These are phyloP conservation scores for Aspergillus nomiae DNA, from an alignment of 2,329 filamentous ascomycete genomes.

Conservation along the genomic window DNA sequence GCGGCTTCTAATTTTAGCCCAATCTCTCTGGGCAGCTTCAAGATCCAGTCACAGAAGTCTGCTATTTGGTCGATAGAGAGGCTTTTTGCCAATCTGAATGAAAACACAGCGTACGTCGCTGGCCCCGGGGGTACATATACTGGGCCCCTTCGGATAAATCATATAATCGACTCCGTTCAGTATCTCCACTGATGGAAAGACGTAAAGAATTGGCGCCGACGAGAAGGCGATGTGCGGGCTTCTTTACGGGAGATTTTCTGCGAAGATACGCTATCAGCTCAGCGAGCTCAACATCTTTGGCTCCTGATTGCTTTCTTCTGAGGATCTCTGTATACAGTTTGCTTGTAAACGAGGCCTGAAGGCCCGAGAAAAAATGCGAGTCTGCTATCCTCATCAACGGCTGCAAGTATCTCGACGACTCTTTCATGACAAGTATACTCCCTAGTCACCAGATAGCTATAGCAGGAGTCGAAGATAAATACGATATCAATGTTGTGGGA, in stretches of 20 bases:
- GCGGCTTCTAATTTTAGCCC: no score
- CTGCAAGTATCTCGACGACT: slow-evolving; percentile 4
- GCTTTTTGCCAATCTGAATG: no score
- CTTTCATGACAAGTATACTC: not conserved
- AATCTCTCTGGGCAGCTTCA: no score
- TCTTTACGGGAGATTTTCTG: not conserved
- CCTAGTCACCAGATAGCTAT: not conserved
- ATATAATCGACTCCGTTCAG: not conserved
- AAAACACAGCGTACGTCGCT: no score
- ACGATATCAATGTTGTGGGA: not conserved
- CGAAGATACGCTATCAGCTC: not conserved
- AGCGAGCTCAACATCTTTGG: not conserved
- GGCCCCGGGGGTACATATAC: no score
- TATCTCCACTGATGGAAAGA: not conserved
- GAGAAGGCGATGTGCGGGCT: not conserved
- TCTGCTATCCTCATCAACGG: not conserved
- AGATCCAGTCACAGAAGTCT: no score
- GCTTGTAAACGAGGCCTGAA: not conserved
- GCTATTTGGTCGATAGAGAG: no score
- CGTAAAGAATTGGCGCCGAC: slow-evolving; percentile 1
- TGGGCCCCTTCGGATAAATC: not conserved
- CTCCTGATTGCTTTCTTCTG: not conserved
- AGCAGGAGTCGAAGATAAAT: slow-evolving; percentile 4
- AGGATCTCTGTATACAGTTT: not conserved
- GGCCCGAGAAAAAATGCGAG: not conserved